A percentile compares a stretch with the other conserved stretches of the same genome.
phyloP scores from a whole-genome alignment of 139 green algal genomes.

The Closterium sp. region DNA sequence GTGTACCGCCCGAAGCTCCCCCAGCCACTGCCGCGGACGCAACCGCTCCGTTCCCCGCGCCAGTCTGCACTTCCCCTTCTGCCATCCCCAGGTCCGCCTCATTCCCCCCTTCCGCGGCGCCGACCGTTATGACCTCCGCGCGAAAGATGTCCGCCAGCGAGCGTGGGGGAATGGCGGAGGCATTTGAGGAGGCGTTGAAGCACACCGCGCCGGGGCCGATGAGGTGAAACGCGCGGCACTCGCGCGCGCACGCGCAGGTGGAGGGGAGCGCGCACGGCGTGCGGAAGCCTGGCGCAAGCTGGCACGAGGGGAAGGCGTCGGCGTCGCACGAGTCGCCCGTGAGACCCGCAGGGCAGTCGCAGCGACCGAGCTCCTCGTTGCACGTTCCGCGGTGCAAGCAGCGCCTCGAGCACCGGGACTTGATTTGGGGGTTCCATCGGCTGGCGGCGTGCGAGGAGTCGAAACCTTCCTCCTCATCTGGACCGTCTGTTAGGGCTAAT shows the following conservation, averaged over 20 bases:
- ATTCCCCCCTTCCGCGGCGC: not conserved
- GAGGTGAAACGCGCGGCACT: not conserved
- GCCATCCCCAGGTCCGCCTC: not conserved
- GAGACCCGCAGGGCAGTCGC: not conserved
- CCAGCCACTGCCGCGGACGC: not conserved
- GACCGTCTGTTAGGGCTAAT: not conserved
- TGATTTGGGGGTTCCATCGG: not conserved
- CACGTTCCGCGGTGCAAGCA: not conserved
- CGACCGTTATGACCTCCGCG: not conserved
- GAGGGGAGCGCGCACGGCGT: not conserved
- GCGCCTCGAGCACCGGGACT: not conserved
- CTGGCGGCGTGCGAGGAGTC: not conserved
- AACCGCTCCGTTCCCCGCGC: not conserved
- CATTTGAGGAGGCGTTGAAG: not conserved
- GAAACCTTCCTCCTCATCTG: not conserved
- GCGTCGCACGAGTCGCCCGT: not conserved
- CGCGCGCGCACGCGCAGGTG: constrained; percentile 5
- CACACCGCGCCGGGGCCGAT: constrained; percentile 1
- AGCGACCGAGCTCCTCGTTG: constrained; percentile 6
- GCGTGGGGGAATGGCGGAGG: not conserved
- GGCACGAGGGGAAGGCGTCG: constrained; percentile 6
- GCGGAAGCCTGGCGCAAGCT: constrained; percentile 1
- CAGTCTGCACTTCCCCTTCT: not conserved
- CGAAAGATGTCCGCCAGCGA: not conserved
- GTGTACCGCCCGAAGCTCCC: not conserved